phyloP scores from a whole-genome alignment of 192 early-diverging fungal genomes.

The Linnemannia schmuckeri region DNA sequence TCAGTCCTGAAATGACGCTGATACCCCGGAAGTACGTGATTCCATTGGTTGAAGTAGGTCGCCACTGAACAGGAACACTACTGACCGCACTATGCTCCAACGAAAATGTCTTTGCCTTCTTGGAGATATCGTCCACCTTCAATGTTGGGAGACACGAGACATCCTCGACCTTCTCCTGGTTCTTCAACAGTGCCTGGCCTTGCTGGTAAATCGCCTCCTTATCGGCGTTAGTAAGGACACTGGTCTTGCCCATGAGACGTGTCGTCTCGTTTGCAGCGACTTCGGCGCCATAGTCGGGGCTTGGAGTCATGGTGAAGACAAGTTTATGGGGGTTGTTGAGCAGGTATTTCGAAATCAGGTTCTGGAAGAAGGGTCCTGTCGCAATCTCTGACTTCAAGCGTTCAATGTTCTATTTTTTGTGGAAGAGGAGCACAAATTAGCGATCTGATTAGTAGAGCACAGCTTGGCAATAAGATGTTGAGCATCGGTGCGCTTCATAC shows the following conservation, averaged over 20 bases:
- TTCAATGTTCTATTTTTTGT: slow-evolving; percentile 71
- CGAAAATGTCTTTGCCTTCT: slow-evolving; percentile 69
- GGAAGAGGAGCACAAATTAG: not conserved
- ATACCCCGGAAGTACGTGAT: slow-evolving; percentile 90
- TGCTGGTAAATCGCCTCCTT: slow-evolving; percentile 72
- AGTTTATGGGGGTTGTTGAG: slow-evolving; percentile 84
- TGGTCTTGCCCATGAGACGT: slow-evolving; percentile 73
- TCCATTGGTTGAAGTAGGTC: slow-evolving; percentile 88
- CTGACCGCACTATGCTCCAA: slow-evolving; percentile 64
- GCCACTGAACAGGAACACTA: slow-evolving; percentile 77
- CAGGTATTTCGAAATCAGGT: slow-evolving; percentile 81
- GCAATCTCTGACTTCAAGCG: slow-evolving; percentile 73
- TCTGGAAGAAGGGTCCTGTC: slow-evolving; percentile 78
- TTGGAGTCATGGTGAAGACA: slow-evolving; percentile 87
- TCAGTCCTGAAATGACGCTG: slow-evolving; percentile 73
- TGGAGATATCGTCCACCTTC: slow-evolving; percentile 81
- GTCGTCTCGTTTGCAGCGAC: slow-evolving; percentile 74
- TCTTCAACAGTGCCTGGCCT: slow-evolving; percentile 73
- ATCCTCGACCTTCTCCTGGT: slow-evolving; percentile 84
- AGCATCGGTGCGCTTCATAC: slow-evolving; percentile 34
- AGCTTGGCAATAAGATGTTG: no score
- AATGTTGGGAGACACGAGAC: slow-evolving; percentile 87
- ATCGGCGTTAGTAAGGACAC: slow-evolving; percentile 71
- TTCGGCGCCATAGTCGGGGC: slow-evolving; percentile 70
- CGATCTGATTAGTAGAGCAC: no score